A percentile compares a stretch with the other conserved stretches of the same genome.
phyloP scores from a whole-genome alignment of 148 eudicot genomes.

The Chenopodium quinoa region DNA sequence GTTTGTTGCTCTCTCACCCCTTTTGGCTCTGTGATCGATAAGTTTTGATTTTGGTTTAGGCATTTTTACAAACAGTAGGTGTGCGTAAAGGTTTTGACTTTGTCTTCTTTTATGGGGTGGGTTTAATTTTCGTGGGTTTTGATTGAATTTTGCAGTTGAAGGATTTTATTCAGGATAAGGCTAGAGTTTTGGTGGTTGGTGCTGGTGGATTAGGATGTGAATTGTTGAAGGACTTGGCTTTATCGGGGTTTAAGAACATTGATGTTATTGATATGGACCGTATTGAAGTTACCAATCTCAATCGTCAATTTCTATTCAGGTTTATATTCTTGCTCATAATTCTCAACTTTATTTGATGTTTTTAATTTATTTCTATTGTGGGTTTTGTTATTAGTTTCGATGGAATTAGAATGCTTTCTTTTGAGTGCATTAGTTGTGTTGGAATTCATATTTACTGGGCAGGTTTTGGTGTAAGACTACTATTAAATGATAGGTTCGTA shows the following conservation, averaged over 20 bases:
- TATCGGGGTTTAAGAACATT: conserved; percentile 79
- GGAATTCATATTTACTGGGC: background rate
- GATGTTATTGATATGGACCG: conserved; percentile 98
- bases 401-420: too few species aligned
- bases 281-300: conserved; percentile 91
- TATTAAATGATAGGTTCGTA: background rate
- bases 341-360: background rate
- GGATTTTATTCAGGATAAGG: conserved; percentile 64
- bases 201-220: conserved; percentile 96
- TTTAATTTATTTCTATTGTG: background rate
- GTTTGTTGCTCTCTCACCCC: conserved; percentile 22
- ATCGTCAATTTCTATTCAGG: conserved; percentile 98
- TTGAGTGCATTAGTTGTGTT: background rate
- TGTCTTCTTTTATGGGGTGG: conserved; percentile 14
- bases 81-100: conserved; percentile 5
- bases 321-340: conserved; percentile 13
- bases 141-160: conserved; percentile 53
- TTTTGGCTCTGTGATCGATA: background rate
- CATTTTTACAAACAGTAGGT: conserved; percentile 24
- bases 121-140: conserved; percentile 9
- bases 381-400: background rate
- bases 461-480: background rate
- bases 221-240: conserved; percentile 85
- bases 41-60: conserved; percentile 7
- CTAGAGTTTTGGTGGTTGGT: conserved; percentile 77